These are phyloP conservation scores for Zygoascus meyerae DNA, from an alignment of 1,139 yeast species.

Conservation along the genomic window DNA sequence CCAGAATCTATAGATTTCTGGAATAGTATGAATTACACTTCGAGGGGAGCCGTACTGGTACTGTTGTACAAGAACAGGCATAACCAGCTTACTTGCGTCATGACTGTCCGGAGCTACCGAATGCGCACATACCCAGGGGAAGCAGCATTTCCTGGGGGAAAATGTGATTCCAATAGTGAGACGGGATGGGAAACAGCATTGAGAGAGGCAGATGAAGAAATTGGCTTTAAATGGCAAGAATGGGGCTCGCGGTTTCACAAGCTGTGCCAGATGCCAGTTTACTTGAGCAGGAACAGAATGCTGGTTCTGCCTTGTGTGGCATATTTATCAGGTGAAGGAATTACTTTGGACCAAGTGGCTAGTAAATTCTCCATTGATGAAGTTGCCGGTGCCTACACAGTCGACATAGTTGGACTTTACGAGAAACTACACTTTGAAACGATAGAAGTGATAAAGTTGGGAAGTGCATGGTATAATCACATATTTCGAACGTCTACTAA, in stretches of 20 bases:
- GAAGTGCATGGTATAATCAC: conserved; percentile 20
- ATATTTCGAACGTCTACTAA: conserved; percentile 15
- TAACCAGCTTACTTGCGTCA: conserved; percentile 59
- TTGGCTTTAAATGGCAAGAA: conserved; percentile 56
- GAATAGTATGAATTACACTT: background rate
- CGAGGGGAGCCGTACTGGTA: conserved; percentile 57
- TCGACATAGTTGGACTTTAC: conserved; percentile 22
- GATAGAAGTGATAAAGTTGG: conserved; percentile 16
- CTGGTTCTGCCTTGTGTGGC: conserved; percentile 79
- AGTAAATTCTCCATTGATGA: conserved; percentile 22
- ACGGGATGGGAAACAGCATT: conserved; percentile 67
- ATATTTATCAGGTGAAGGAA: conserved; percentile 36
- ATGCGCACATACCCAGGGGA: conserved; percentile 75
- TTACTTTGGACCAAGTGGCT: conserved; percentile 18
- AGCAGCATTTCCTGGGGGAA: conserved; percentile 87
- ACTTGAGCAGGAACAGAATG: conserved; percentile 65
- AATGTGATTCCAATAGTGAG: conserved; percentile 61
- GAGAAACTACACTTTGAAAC: conserved; percentile 3
- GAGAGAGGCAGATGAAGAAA: conserved; percentile 78
- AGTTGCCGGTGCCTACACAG: conserved; percentile 25
- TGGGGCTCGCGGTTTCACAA: conserved; percentile 43
- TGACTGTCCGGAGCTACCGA: conserved; percentile 66
- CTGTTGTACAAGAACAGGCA: conserved; percentile 62
- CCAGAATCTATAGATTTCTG: conserved; percentile 5
- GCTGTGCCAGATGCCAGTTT: conserved; percentile 59